Evolutionary conservation across 208 protist species (phyloP).

Genomic region (Wallacemonas collosoma): DNA sequence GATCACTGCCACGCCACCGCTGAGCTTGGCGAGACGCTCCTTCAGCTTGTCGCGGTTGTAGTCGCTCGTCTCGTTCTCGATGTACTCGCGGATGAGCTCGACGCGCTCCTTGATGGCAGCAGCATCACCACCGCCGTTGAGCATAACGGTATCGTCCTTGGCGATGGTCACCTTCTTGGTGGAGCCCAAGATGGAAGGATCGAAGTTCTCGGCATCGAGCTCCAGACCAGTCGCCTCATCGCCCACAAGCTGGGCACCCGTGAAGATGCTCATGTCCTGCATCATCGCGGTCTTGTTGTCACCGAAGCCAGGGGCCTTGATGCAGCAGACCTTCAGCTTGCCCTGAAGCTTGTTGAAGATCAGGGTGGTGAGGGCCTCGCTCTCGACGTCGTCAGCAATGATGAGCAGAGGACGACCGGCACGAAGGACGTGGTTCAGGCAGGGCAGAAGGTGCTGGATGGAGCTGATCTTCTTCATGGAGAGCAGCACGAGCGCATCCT

Average conservation of each 20-base stretch:
- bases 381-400: constrained; percentile 99
- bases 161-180: constrained; percentile 91
- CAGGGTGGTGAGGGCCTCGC: constrained; percentile 94
- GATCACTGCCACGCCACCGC: constrained; percentile 97
- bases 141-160: constrained; percentile 98
- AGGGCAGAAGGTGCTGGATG: constrained; percentile 89
- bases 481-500: constrained; percentile 96
- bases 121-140: constrained; percentile 95
- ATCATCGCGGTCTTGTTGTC: constrained; percentile 98
- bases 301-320: constrained; percentile 99
- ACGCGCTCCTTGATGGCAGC: constrained; percentile 91
- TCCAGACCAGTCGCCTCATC: constrained; percentile 93
- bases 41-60: constrained; percentile 98
- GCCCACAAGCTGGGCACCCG: constrained; percentile 94
- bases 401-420: constrained; percentile 96
- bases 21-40: constrained; percentile 98
- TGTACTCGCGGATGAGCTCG: constrained; percentile 92
- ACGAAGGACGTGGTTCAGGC: constrained; percentile 88
- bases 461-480: constrained; percentile 96
- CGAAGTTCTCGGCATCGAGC: constrained; percentile 78
- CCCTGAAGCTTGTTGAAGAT: constrained; percentile 91
- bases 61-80: constrained; percentile 88
- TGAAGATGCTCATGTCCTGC: constrained; percentile 99
- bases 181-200: constrained; percentile 67
- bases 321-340: constrained; percentile 88